Conservation (phyloP, 2,329 filamentous ascomycete species). For the Helicocarpus griseus region DNA sequence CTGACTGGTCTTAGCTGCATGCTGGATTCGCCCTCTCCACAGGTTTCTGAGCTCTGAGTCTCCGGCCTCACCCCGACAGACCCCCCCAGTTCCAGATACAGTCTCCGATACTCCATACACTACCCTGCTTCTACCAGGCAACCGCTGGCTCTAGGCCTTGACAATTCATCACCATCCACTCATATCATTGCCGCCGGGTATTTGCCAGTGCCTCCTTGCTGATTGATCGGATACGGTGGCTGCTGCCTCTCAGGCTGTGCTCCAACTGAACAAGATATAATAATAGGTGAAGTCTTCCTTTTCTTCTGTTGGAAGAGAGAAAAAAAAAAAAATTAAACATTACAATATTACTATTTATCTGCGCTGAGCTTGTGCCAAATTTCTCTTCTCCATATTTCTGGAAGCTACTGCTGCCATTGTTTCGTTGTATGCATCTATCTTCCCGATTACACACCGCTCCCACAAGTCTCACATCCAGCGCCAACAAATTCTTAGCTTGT, state of each 20-base stretch:
- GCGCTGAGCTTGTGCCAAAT: background rate
- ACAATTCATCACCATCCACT: background rate
- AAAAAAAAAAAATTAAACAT: too few species aligned
- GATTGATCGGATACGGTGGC: background rate
- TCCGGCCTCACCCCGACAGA: background rate
- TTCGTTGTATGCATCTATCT: background rate
- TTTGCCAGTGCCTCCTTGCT: background rate
- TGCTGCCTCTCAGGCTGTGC: background rate
- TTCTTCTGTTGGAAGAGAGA: background rate
- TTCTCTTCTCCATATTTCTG: background rate
- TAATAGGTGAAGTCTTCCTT: background rate
- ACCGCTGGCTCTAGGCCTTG: background rate
- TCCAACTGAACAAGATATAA: background rate
- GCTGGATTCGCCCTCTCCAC: background rate
- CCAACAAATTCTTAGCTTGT: background rate
- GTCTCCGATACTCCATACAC: background rate
- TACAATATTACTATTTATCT: too few species aligned
- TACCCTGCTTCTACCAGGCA: background rate
- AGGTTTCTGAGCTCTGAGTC: background rate
- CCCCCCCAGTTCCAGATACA: background rate
- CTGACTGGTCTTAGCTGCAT: background rate
- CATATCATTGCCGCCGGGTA: background rate
- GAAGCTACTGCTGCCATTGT: background rate
- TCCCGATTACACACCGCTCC: background rate
- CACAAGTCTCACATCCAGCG: background rate